Evolutionary conservation across 305 asterid species (phyloP).

Genomic region (Fraxinus albicans): DNA sequence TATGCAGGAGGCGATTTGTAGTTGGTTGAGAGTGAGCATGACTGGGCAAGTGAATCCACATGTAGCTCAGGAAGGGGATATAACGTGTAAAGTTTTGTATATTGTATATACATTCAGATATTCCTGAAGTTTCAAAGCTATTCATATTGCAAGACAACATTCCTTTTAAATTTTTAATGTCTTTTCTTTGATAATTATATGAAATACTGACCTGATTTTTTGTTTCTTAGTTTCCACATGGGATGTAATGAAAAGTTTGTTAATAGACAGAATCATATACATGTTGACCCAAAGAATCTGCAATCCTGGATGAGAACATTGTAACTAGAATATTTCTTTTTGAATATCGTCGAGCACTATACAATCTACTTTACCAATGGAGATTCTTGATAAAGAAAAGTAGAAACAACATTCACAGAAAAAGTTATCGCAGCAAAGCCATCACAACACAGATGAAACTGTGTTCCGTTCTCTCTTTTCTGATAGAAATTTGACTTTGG

Average conservation of each 20-base stretch:
- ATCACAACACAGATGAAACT: not conserved
- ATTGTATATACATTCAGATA: constrained; percentile 58
- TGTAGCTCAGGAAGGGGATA: constrained; percentile 25
- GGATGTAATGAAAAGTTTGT: not conserved
- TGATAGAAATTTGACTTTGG: not conserved
- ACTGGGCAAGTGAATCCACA: constrained; percentile 34
- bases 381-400: not conserved
- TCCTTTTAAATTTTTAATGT: not conserved
- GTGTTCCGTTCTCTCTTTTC: not conserved
- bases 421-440: not conserved
- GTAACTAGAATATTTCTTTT: not conserved
- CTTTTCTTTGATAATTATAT: not conserved
- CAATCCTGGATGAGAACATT: not conserved
- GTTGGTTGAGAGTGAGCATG: constrained; percentile 36
- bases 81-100: constrained; percentile 52
- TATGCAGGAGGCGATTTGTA: constrained; percentile 32
- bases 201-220: not conserved
- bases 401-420: not conserved
- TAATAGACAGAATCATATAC: not conserved
- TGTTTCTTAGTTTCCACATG: not conserved
- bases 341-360: not conserved
- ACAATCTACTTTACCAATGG: not conserved
- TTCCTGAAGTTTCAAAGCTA: constrained; percentile 15
- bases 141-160: not conserved
- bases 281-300: not conserved